Evolutionary conservation across 2,329 filamentous ascomycete species (phyloP).

Genomic region (Botrytis cinerea): DNA sequence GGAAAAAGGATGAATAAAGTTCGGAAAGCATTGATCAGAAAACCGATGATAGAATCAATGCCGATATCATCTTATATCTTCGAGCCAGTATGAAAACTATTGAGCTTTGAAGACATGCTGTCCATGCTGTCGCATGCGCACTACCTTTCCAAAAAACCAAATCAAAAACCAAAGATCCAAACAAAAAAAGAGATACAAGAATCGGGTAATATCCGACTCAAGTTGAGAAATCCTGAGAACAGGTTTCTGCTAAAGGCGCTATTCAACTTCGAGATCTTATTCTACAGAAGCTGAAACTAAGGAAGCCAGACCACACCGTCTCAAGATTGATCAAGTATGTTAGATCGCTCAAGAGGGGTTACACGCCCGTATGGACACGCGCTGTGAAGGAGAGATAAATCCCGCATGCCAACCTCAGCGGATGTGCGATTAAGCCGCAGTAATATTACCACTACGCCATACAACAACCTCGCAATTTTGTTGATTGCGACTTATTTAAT

Average conservation of each 20-base stretch:
- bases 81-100: background rate
- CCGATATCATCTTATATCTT: too few relatives aligned
- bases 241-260: background rate
- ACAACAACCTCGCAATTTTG: conserved; percentile 15
- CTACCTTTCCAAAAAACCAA: too few relatives aligned
- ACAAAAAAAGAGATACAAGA: background rate
- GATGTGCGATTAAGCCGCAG: conserved; percentile 8
- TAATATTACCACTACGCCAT: conserved; percentile 14
- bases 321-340: background rate
- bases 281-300: background rate
- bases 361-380: background rate
- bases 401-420: conserved; percentile 10
- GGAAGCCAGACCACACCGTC: background rate
- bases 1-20: background rate
- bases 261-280: conserved; percentile 3
- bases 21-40: background rate
- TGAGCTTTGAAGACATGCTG: background rate
- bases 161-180: background rate
- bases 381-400: conserved; percentile 15
- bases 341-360: background rate
- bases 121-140: background rate
- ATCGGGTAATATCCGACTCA: background rate
- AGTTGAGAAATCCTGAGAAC: conserved; percentile 3
- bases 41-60: too few relatives aligned
- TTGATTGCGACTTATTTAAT: background rate